A percentile compares a stretch with the other conserved stretches of the same genome.
phyloP scores from a whole-genome alignment of 495 filamentous ascomycete species.

The Elaphomyces granulatus region DNA sequence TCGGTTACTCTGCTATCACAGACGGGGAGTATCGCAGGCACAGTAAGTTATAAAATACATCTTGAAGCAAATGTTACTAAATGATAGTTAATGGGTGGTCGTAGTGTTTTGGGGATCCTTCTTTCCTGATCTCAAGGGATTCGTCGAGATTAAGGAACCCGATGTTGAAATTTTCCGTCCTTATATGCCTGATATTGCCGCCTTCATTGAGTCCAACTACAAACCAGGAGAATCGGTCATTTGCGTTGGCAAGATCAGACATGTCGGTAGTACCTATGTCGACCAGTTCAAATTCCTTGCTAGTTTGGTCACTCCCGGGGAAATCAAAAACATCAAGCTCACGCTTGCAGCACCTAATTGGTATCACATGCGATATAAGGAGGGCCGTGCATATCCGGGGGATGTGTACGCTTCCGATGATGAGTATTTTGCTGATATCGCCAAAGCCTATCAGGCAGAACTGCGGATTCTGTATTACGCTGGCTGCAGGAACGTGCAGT shows the following conservation, averaged over 20 bases:
- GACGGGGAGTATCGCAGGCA: slow-evolving; percentile 67
- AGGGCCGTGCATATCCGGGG: slow-evolving; percentile 51
- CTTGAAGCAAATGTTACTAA: background rate
- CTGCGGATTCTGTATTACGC: slow-evolving; percentile 53
- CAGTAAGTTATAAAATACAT: slow-evolving; percentile 22
- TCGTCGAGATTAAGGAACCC: slow-evolving; percentile 45
- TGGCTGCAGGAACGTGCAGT: slow-evolving; percentile 56
- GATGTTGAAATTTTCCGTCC: slow-evolving; percentile 49
- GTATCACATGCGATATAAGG: slow-evolving; percentile 61
- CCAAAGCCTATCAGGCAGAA: slow-evolving; percentile 55
- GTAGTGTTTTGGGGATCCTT: slow-evolving; percentile 58
- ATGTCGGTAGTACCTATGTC: slow-evolving; percentile 45
- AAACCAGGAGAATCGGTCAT: slow-evolving; percentile 63
- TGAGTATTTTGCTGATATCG: slow-evolving; percentile 63
- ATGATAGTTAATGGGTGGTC: slow-evolving; percentile 2
- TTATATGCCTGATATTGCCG: slow-evolving; percentile 69
- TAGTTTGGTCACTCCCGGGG: slow-evolving; percentile 39
- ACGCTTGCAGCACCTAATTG: slow-evolving; percentile 60
- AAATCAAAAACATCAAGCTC: slow-evolving; percentile 53
- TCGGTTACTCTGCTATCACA: slow-evolving; percentile 53
- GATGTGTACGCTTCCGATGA: slow-evolving; percentile 49
- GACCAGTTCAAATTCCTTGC: slow-evolving; percentile 59
- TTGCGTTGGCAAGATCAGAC: slow-evolving; percentile 58
- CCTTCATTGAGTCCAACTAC: slow-evolving; percentile 52
- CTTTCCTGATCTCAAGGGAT: slow-evolving; percentile 62